Base-by-base conservation (phyloP, 2,329 filamentous ascomycete genomes). In the Fusarium chuoi region DNA sequence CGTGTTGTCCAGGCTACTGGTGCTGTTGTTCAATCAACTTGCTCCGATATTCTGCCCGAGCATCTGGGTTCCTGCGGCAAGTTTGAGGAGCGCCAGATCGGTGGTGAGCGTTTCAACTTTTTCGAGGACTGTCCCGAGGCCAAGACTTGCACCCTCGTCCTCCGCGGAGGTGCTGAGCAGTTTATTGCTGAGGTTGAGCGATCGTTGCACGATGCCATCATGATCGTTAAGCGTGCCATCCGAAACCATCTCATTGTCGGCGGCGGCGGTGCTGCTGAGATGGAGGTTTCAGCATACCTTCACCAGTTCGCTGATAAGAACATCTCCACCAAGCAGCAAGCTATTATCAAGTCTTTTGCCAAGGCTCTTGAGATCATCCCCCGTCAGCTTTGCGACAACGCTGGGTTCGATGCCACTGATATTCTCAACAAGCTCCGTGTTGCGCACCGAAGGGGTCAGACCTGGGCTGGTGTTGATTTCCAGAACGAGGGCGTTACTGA, bases 111-210 rank as follows among this genome's bases (percentile, higher is more conserved):
- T 57, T 98, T 96, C 90, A 99, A 99, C 87, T 93, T 99, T 86
- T 99, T 99, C 83, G 94, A 97, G 83, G 94, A 96, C 79, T 99
- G 96, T 87, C 94, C 96, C 36, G 92, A 92, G 80, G 96, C 96
- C 75, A 98, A 97, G 89, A 98, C 96, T 3, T 99, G 96, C 88
- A 99, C 96, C 15, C 88, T 99, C 26, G 91, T 99, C 45, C 92
- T 99, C 73, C 94, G 96, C 81, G 96, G 96, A 80, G 96, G 96
- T 75, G 96, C 96, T 41, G 96, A 99, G 87, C 96, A 99, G 83
- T 99, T 99, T 86, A 99, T 99, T 79, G 96, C 96, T 66, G 96
- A 99, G 84, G 96, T 98, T 4, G 96, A 99, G 87, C 94, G 96
- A 74, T 98, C 94, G 81, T 89, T 99, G 76, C 96, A 99, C 87